Conservation (phyloP, 345 rosid species). For the Microcos paniculata region DNA sequence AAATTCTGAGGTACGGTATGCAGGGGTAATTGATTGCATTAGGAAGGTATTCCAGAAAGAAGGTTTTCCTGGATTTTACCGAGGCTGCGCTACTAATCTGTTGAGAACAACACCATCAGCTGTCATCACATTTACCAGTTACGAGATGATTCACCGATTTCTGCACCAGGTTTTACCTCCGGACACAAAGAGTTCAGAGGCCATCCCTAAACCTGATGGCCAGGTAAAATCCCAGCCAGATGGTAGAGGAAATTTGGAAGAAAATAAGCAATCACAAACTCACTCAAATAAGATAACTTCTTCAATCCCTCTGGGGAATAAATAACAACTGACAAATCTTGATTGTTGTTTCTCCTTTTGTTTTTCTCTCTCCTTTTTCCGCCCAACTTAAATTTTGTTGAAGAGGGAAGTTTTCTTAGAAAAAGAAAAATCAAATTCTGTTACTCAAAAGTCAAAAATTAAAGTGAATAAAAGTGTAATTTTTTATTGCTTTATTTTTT, state of each 20-base stretch:
- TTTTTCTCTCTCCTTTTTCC: conserved; percentile 2
- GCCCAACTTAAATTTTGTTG: not conserved
- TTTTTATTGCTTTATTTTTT: not conserved
- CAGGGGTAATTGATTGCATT: conserved; percentile 72
- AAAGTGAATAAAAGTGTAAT: conserved; percentile 10
- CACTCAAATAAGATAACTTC: conserved; percentile 37
- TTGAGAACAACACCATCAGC: conserved; percentile 87
- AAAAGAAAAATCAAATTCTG: not conserved
- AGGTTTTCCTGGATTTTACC: conserved; percentile 73
- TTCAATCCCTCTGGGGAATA: conserved; percentile 36
- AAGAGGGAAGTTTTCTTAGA: conserved; percentile 8
- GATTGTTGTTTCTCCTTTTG: conserved; percentile 8
- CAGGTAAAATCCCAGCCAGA: conserved; percentile 21
- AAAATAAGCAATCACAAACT: conserved; percentile 26
- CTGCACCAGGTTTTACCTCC: conserved; percentile 43
- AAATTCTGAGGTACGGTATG: conserved; percentile 45
- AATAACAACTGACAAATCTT: conserved; percentile 30
- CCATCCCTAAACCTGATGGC: conserved; percentile 25
- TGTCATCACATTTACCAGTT: conserved; percentile 77
- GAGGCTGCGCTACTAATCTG: conserved; percentile 80
- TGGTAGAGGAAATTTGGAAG: conserved; percentile 22
- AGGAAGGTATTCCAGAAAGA: conserved; percentile 71
- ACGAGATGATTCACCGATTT: conserved; percentile 72
- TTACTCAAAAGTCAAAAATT: conserved; percentile 5
- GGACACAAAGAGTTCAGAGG: conserved; percentile 32